Base-by-base conservation (phyloP, 2,329 filamentous ascomycete species). In the Exophiala lecanii-corni region DNA sequence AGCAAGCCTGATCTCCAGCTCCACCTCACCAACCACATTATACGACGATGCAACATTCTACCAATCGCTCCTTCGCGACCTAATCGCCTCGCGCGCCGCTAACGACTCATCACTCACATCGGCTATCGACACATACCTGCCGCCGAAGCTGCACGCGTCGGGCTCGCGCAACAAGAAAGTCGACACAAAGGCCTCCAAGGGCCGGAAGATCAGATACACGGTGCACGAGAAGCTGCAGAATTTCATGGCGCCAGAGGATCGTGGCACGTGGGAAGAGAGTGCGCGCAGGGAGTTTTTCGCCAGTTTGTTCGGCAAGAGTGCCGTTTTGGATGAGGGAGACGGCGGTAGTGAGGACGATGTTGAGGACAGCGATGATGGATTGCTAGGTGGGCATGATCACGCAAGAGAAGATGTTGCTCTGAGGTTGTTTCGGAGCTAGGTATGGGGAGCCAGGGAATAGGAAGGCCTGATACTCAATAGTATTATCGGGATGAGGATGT, bases 11-110 rank as follows among this genome's bases (percentile, higher is more conserved):
- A 43, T 41, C 17, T 9, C 42, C 33, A 51, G 4, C 32, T 44
- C 13, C 28, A 43, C 12, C 18, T 31, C 9, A 55, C 80, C 82
- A 57, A 62, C 64, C 1, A 67, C 72, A 15, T 81, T 95, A 55
- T 98, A 92, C 69, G 91, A 97, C 61, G 92, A 98, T 57, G 87
- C 86, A 9, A 82, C 94, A 61, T 96, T 97, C 64, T 98, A 98
- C 68, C 88, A 94, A 62, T 71, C 92, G 10, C 76, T 98, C 2
- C 78, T 98, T 19, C 94, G 95, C 62, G 88, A 95, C 59, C 80
- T 98, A 1, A 84, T 98, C 7, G 88, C 95, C 60, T 87, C 94
- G 62, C 84, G 91, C 47, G 61, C 67, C 13, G 36, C 61, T 54
- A 45, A 61, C 58, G 60, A 67, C 12, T 64, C 67, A 55, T 61